Evolutionary conservation across 352 stramenopile species (phyloP), one percentile per base, ranked within the genome.

Genomic region (Stramenopiles sp.): DNA sequence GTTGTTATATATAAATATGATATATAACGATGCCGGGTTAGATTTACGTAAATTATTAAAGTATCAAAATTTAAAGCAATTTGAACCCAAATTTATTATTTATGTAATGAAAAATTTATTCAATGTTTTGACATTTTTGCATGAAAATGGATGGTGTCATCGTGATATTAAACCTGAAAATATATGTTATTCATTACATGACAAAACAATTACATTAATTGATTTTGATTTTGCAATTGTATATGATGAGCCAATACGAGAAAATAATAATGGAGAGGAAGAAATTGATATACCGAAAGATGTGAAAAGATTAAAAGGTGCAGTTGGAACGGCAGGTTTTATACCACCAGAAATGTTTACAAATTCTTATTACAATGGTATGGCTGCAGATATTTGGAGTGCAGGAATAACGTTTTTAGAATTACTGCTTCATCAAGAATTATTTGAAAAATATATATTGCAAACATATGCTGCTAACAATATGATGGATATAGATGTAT

Each of bases 311-410:
- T 33, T 76, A 13, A 4, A 31, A 4, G 65, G 65, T 31, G 65
- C 65, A 76, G 65, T 76, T 7, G 65, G 65, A 13, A 33, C 65
- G 30, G 65, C 65, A 13, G 65, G 65, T 13, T 76, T 76, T 33
- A 76, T 76, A 31, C 65, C 65, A 13, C 65, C 65, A 33, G 65
- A 76, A 33, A 76, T 76, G 65, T 76, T 76, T 33, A 76, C 65
- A 13, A 33, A 76, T 7, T 13, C 4, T 1, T 1, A 76, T 33
- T 76, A 76, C 13, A 20, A 76, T 13, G 65, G 65, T 13, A 76
- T 33, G 31, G 65, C 65, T 13, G 65, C 4, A 13, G 65, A 76
- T 20, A 76, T 76, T 13, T 76, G 65, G 65, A 76, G 65, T 33
- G 4, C 30, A 13, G 65, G 4, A 7, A 76, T 76, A 1, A 76